phyloP scores from a whole-genome alignment of 208 protist species.

The Phytomonas sp. region DNA sequence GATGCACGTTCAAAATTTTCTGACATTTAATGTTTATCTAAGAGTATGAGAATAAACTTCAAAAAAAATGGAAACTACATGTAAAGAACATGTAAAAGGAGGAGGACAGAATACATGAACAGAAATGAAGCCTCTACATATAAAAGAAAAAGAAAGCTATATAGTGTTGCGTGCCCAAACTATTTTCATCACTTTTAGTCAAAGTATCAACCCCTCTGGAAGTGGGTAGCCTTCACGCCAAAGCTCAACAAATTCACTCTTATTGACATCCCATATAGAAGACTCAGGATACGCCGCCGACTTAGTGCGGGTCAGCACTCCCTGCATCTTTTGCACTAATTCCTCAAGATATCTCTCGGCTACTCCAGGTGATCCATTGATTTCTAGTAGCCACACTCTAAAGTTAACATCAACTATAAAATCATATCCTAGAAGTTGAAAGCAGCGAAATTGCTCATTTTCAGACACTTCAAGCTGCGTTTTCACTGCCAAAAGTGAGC shows the following conservation, averaged over 20 bases:
- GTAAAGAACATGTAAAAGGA: not conserved
- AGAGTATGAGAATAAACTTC: conserved; percentile 4
- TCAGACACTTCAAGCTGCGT: conserved; percentile 31
- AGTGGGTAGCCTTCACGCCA: conserved; percentile 56
- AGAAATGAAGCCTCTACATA: not conserved
- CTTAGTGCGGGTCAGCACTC: conserved; percentile 13
- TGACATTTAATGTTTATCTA: conserved; percentile 6
- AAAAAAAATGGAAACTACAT: conserved; percentile 1
- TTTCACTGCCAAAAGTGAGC: conserved; percentile 57
- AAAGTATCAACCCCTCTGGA: conserved; percentile 28
- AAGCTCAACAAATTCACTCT: conserved; percentile 52
- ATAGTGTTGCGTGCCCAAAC: not conserved
- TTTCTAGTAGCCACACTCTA: conserved; percentile 74
- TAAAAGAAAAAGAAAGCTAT: not conserved
- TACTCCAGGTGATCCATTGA: conserved; percentile 83
- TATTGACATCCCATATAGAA: conserved; percentile 37
- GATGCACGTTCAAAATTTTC: not conserved
- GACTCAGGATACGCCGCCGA: not conserved
- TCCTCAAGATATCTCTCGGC: conserved; percentile 54
- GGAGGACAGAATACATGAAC: not conserved
- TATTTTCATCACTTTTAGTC: not conserved
- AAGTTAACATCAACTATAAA: conserved; percentile 72
- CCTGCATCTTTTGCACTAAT: conserved; percentile 43
- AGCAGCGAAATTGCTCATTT: conserved; percentile 63
- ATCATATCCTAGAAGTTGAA: conserved; percentile 90